A percentile compares a stretch with the other conserved stretches of the same genome.
phyloP scores from a whole-genome alignment of 2,329 filamentous ascomycete genomes.

The Xylariaceae sp. region DNA sequence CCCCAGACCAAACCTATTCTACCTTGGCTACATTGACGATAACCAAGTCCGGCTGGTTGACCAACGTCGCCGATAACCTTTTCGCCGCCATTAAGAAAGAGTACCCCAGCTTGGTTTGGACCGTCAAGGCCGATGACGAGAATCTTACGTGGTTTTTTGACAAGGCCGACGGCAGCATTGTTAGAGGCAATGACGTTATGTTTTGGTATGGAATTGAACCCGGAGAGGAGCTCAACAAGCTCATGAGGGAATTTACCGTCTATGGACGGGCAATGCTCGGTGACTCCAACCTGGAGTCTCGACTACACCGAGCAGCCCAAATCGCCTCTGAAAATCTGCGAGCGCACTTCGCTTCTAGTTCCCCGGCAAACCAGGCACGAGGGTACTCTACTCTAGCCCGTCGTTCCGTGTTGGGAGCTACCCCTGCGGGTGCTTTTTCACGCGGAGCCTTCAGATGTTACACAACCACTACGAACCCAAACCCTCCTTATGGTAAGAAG shows the following conservation, averaged over 20 bases:
- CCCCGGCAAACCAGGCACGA: conserved; percentile 59
- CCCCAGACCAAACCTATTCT: conserved; percentile 67
- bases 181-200: conserved; percentile 82
- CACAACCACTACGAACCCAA: conserved; percentile 76
- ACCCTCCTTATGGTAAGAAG: conserved; percentile 86
- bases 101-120: conserved; percentile 89
- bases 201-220: conserved; percentile 95
- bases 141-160: conserved; percentile 98
- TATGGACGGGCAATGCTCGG: conserved; percentile 86
- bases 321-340: conserved; percentile 61
- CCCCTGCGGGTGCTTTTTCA: conserved; percentile 29
- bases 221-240: conserved; percentile 76
- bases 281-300: conserved; percentile 85
- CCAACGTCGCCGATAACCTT: conserved; percentile 92
- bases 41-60: conserved; percentile 92
- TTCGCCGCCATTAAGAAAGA: conserved; percentile 94
- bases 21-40: conserved; percentile 90
- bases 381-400: conserved; percentile 66
- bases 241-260: conserved; percentile 83
- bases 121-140: conserved; percentile 94
- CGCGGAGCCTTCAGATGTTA: conserved; percentile 49
- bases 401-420: conserved; percentile 38
- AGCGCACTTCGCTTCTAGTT: conserved; percentile 43
- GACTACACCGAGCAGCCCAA: conserved; percentile 76
- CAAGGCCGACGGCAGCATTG: conserved; percentile 91